phyloP scores from a whole-genome alignment of 129 eudicot genomes.

The Deinandra increscens region DNA sequence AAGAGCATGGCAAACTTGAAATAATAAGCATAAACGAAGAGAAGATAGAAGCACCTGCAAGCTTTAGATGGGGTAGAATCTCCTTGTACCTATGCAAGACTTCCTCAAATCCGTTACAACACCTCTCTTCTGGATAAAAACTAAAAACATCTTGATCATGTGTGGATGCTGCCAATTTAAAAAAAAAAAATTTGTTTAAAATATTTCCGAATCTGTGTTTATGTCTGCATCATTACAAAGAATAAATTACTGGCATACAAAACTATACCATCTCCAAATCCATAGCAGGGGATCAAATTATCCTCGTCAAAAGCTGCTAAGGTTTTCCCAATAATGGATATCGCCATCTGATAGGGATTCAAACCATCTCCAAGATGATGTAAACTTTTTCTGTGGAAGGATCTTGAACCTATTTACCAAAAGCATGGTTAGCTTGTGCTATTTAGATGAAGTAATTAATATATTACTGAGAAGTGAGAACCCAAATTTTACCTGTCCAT shows the following conservation, averaged over 20 bases:
- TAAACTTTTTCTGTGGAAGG: slow-evolving; percentile 70
- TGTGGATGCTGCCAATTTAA: slow-evolving; percentile 69
- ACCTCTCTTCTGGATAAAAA: slow-evolving; percentile 80
- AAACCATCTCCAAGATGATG: slow-evolving; percentile 70
- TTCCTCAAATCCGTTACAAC: slow-evolving; percentile 91
- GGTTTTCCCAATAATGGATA: slow-evolving; percentile 90
- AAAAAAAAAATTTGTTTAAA: not conserved
- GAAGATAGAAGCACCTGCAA: slow-evolving; percentile 64
- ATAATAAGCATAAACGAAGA: slow-evolving; percentile 21
- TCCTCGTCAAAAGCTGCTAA: slow-evolving; percentile 93
- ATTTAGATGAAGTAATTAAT: not conserved
- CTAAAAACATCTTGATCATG: slow-evolving; percentile 96
- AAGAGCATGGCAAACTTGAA: not conserved
- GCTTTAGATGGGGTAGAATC: slow-evolving; percentile 71
- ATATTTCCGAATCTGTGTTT: not conserved
- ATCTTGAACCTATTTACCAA: slow-evolving; percentile 59
- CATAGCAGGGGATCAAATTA: slow-evolving; percentile 91
- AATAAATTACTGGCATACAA: slow-evolving; percentile 9
- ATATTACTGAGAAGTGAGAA: not conserved
- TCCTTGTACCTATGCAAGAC: slow-evolving; percentile 82
- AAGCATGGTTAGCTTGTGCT: slow-evolving; percentile 35
- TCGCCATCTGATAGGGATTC: slow-evolving; percentile 92
- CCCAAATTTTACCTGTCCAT: slow-evolving; percentile 69
- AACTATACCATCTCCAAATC: slow-evolving; percentile 96
- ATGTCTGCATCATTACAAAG: not conserved